A percentile compares a stretch with the other conserved stretches of the same genome.
Conservation (phyloP, 2,329 filamentous ascomycete genomes). For the Fusarium sublunatum region DNA sequence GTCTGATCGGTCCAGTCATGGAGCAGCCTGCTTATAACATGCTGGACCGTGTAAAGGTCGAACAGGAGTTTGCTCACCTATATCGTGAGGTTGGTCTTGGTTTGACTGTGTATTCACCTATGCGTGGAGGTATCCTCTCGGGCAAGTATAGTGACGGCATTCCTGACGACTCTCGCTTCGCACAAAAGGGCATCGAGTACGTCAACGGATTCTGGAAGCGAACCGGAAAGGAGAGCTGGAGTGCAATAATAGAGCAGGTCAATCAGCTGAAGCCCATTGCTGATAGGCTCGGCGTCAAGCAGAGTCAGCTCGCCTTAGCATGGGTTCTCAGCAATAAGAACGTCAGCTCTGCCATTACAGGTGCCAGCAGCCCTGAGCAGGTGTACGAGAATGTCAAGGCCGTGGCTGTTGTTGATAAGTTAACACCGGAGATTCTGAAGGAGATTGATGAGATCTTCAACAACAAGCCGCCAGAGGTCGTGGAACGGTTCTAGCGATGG, state of each 20-base stretch:
- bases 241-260: slow-evolving; percentile 68
- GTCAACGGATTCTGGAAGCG: slow-evolving; percentile 64
- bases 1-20: slow-evolving; percentile 71
- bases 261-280: slow-evolving; percentile 71
- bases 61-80: slow-evolving; percentile 69
- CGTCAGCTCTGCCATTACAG: slow-evolving; percentile 70
- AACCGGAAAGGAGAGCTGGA: slow-evolving; percentile 64
- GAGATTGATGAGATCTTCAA: slow-evolving; percentile 69
- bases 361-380: slow-evolving; percentile 68
- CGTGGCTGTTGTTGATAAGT: slow-evolving; percentile 62
- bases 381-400: slow-evolving; percentile 70
- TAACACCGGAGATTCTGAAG: slow-evolving; percentile 68
- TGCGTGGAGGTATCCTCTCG: slow-evolving; percentile 68
- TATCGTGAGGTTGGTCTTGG: slow-evolving; percentile 70
- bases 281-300: slow-evolving; percentile 69
- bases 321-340: slow-evolving; percentile 73
- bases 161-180: slow-evolving; percentile 68
- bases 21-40: slow-evolving; percentile 77
- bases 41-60: slow-evolving; percentile 70
- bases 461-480: slow-evolving; percentile 65
- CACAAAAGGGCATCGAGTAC: slow-evolving; percentile 66
- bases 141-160: slow-evolving; percentile 76
- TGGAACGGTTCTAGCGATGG: slow-evolving; percentile 40
- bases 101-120: slow-evolving; percentile 71
- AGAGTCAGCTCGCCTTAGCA: slow-evolving; percentile 66